These are phyloP conservation scores for Nigrospora sphaerica DNA, from an alignment of 2,329 filamentous ascomycete genomes.

Conservation along the genomic window DNA sequence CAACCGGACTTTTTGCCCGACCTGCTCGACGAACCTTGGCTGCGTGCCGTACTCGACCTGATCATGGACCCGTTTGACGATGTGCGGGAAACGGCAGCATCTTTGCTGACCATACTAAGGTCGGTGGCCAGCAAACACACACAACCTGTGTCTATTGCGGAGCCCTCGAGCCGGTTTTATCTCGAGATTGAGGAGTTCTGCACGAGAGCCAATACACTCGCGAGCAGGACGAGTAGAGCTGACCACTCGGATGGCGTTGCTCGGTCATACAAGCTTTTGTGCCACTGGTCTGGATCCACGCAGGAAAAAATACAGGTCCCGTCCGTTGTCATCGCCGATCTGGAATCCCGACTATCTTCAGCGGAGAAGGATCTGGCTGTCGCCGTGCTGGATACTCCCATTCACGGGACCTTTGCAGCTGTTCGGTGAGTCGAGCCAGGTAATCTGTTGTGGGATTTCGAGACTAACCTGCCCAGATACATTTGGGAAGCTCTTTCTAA, in stretches of 20 bases:
- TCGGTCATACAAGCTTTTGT: slow-evolving; percentile 64
- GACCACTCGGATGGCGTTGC: slow-evolving; percentile 92
- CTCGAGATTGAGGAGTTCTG: slow-evolving; percentile 40
- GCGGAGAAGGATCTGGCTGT: slow-evolving; percentile 58
- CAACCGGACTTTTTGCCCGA: slow-evolving; percentile 30
- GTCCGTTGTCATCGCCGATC: slow-evolving; percentile 45
- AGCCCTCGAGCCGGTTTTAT: slow-evolving; percentile 10
- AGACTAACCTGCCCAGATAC: slow-evolving; percentile 28
- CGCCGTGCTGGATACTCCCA: slow-evolving; percentile 58
- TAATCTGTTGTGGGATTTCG: neutral
- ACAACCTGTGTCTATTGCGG: slow-evolving; percentile 3
- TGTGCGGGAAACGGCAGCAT: slow-evolving; percentile 56
- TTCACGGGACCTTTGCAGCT: slow-evolving; percentile 65
- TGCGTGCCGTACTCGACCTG: slow-evolving; percentile 66
- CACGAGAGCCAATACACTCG: slow-evolving; percentile 45
- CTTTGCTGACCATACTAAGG: slow-evolving; percentile 43
- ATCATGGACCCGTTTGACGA: slow-evolving; percentile 90
- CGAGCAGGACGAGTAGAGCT: slow-evolving; percentile 69
- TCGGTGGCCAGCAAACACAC: slow-evolving; percentile 22
- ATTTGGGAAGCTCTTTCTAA: slow-evolving; percentile 45
- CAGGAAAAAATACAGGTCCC: slow-evolving; percentile 44
- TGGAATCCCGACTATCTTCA: slow-evolving; percentile 59
- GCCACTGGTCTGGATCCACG: slow-evolving; percentile 42
- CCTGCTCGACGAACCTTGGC: slow-evolving; percentile 41
- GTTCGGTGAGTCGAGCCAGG: slow-evolving; percentile 35